Conservation (phyloP, 129 eudicot species). For the Escallonia herrerae region DNA sequence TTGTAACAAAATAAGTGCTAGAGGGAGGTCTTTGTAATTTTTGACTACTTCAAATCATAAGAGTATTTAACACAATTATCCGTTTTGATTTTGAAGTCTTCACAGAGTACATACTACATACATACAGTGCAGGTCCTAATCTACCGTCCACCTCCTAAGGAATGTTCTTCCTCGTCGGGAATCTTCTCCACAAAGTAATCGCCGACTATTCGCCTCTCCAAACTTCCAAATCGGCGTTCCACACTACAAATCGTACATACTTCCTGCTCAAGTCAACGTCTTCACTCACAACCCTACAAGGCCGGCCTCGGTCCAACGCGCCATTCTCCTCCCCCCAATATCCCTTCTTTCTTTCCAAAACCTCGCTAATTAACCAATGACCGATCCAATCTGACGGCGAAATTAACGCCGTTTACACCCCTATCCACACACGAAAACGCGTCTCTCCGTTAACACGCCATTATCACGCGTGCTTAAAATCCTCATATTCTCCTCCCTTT, state of each 20-base stretch:
- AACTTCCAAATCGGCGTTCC: neutral
- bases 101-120: too few relatives aligned
- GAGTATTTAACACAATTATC: too few relatives aligned
- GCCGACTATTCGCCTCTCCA: neutral
- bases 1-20: too few relatives aligned
- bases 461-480: constrained; percentile 23
- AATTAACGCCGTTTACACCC: neutral
- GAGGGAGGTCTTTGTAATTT: too few relatives aligned
- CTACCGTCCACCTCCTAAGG: neutral
- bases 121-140: too few relatives aligned
- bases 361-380: neutral
- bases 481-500: neutral
- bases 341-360: neutral
- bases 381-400: neutral
- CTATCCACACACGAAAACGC: neutral
- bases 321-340: neutral
- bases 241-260: neutral
- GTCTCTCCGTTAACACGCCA: constrained; percentile 4
- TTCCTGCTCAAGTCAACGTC: too few relatives aligned
- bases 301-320: neutral
- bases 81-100: too few relatives aligned
- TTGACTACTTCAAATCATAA: too few relatives aligned
- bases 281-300: too few relatives aligned
- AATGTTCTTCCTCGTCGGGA: too few relatives aligned
- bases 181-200: neutral